Evolutionary conservation across 2,329 filamentous ascomycete genomes (phyloP), one percentile per base, ranked within the genome.

Genomic region (Trichoderma brevicompactum): DNA sequence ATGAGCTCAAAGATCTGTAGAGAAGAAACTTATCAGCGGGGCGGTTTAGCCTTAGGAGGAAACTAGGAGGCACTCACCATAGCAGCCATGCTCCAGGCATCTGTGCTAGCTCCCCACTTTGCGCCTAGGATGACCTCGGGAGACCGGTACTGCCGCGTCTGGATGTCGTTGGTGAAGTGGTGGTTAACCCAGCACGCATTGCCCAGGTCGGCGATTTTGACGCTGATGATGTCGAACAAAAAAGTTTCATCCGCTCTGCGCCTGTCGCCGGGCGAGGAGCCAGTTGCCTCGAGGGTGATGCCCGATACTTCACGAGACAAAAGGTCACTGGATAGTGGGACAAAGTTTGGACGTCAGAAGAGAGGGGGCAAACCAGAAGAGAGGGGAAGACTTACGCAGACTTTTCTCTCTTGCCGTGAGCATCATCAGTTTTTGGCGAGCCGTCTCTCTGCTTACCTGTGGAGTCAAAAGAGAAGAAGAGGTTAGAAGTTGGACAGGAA

Each of bases 121-220:
- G 93, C 88, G 44, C 95, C 95, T 19, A 99, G 82, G 67, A 99
- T 98, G 65, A 99, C 95, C 79, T 99, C 95, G 1, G 95, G 95
- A 1, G 95, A 98, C 65, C 95, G 86, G 78, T 99, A 99, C 79
- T 99, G 95, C 73, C 95, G 86, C 8, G 95, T 99, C 77, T 99
- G 95, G 73, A 99, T 99, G 76, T 99, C 95, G 76, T 99, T 97
- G 74, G 95, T 99, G 79, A 99, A 99, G 79, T 99, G 95, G 76
- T 99, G 95, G 70, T 93, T 93, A 34, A 97, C 94, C 95, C 95
- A 99, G 81, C 95, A 99, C 19, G 95, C 95, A 76, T 99, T 99
- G 67, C 95, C 95, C 64, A 99, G 83, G 82, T 99, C 95, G 48
- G 95, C 95, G 81, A 99, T 99, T 82, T 99, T 99, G 77, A 99